phyloP scores from a whole-genome alignment of 352 stramenopile genomes.

The Phytophthora vignae region DNA sequence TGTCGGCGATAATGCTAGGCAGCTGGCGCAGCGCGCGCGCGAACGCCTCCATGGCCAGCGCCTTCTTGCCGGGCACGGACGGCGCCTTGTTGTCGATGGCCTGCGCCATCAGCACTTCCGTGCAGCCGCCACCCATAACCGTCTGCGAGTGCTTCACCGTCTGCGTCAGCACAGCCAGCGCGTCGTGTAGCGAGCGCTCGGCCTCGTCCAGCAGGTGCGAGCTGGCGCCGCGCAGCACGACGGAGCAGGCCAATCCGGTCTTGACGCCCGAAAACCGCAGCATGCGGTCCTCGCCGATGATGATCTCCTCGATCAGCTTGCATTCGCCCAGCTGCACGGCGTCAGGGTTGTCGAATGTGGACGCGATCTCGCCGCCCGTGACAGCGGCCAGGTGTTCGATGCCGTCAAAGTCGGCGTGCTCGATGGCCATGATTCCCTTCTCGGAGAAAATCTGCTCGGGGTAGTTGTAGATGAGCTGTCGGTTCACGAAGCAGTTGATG shows the following conservation, averaged over 20 bases:
- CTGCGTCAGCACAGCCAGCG: slow-evolving; percentile 96
- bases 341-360: slow-evolving; percentile 99
- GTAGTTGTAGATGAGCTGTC: slow-evolving; percentile 99
- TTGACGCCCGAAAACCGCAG: slow-evolving; percentile 99
- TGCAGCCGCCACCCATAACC: slow-evolving; percentile 97
- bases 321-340: slow-evolving; percentile 97
- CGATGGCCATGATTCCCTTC: slow-evolving; percentile 98
- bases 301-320: slow-evolving; percentile 98
- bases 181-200: slow-evolving; percentile 99
- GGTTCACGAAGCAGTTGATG: slow-evolving; percentile 99
- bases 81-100: slow-evolving; percentile 92
- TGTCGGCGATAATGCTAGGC: slow-evolving; percentile 99
- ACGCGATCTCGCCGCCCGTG: slow-evolving; percentile 95
- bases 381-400: slow-evolving; percentile 98
- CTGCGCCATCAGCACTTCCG: slow-evolving; percentile 97
- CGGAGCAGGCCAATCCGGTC: slow-evolving; percentile 94
- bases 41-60: slow-evolving; percentile 98
- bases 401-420: slow-evolving; percentile 99
- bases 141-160: slow-evolving; percentile 97
- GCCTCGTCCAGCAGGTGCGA: slow-evolving; percentile 98
- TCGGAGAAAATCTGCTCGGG: slow-evolving; percentile 99
- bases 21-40: slow-evolving; percentile 96
- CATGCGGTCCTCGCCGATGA: slow-evolving; percentile 98
- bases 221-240: slow-evolving; percentile 95
- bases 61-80: slow-evolving; percentile 97